Percentiles rank a stretch among this genome's conserved stretches.
phyloP scores from a whole-genome alignment of 371 early-diverging fungal genomes.

The Circinella umbellata region DNA sequence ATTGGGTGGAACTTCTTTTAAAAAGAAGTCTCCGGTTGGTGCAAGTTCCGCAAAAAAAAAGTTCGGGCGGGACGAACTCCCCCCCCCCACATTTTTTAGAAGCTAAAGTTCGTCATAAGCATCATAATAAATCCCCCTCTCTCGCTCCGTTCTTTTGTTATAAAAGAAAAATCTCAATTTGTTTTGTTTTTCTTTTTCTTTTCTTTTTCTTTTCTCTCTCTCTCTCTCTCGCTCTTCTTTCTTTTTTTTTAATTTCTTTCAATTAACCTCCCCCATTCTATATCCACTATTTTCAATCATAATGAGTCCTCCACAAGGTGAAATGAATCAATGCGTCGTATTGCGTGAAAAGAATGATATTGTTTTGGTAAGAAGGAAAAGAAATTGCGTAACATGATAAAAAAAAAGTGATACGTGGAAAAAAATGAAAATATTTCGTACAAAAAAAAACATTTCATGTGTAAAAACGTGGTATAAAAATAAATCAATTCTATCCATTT shows the following conservation, averaged over 20 bases:
- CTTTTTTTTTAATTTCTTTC: neutral
- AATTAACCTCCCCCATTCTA: slow-evolving; percentile 6
- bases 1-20: no score
- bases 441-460: no score
- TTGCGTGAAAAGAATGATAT: slow-evolving; percentile 29
- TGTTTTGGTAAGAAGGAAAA: slow-evolving; percentile 32
- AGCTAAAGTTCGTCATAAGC: neutral
- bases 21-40: neutral
- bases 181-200: no score
- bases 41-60: neutral
- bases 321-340: slow-evolving; percentile 32
- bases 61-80: no score
- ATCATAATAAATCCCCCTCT: neutral
- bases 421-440: no score
- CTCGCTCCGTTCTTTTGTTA: no score
- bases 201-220: no score
- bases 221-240: neutral
- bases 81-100: no score
- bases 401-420: neutral
- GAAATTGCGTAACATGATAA: neutral
- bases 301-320: slow-evolving; percentile 23
- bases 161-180: no score
- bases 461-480: no score
- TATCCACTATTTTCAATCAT: neutral
- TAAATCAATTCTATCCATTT: no score